These are phyloP conservation scores for Emmonsia crescens DNA, from an alignment of 2,329 filamentous ascomycete genomes.

Conservation along the genomic window DNA sequence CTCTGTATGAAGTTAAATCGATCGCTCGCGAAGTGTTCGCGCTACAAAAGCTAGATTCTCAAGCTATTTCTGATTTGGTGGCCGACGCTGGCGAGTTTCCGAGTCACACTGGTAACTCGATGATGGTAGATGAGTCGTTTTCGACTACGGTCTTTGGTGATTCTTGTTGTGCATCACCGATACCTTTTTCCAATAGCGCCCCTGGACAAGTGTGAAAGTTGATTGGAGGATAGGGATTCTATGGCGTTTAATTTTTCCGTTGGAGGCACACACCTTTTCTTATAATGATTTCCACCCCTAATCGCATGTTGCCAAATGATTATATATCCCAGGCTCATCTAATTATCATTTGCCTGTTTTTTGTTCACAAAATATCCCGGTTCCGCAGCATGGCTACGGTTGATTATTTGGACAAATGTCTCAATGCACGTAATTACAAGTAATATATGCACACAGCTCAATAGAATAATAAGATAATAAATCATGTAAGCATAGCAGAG, in stretches of 20 bases:
- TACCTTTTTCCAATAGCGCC: not conserved
- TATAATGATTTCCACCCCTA: not conserved
- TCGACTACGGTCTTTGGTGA: not conserved
- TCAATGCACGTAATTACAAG: too few species aligned
- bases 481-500: too few species aligned
- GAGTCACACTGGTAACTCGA: not conserved
- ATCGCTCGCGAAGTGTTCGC: constrained; percentile 1
- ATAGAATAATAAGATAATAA: too few species aligned
- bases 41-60: not conserved
- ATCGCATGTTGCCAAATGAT: not conserved
- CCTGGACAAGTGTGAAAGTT: not conserved
- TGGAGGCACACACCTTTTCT: not conserved
- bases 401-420: too few species aligned
- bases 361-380: not conserved
- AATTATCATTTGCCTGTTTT: not conserved
- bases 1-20: constrained; percentile 1
- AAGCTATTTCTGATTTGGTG: not conserved
- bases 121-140: not conserved
- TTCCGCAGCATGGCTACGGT: too few species aligned
- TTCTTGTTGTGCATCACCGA: not conserved
- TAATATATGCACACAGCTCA: too few species aligned
- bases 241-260: not conserved
- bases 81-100: not conserved
- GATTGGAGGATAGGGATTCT: not conserved
- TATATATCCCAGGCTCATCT: not conserved